Conservation (phyloP, 371 early-diverging fungal species). For the Polyrhizophydium stewartii region DNA sequence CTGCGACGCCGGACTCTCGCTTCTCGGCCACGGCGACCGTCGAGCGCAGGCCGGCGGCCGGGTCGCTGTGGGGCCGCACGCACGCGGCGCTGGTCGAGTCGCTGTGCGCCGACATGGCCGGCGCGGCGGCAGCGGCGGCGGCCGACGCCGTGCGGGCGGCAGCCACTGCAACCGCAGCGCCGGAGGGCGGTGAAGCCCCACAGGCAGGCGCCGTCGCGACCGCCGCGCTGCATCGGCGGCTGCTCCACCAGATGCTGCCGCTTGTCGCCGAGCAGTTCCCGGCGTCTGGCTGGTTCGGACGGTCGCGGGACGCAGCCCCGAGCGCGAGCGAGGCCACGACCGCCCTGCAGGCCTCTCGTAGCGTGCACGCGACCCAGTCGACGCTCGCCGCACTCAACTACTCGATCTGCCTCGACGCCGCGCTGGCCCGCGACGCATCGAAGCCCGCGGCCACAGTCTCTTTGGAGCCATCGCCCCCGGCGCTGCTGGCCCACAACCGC, state of each 20-base stretch:
- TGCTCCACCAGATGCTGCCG: slow-evolving; percentile 1
- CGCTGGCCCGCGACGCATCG: not conserved
- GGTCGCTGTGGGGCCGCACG: not conserved
- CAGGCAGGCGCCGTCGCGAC: not conserved
- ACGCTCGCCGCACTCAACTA: not conserved
- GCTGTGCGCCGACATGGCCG: not conserved
- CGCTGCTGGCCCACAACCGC: not conserved
- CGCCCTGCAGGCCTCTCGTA: not conserved
- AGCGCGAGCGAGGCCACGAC: not conserved
- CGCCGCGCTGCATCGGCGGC: not conserved
- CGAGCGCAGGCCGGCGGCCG: not conserved
- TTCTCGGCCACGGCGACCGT: not conserved
- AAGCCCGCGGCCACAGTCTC: not conserved
- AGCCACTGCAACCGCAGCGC: not conserved
- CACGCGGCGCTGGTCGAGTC: not conserved
- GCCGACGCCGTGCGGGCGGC: not conserved
- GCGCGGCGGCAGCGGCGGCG: not conserved
- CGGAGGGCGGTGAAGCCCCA: not conserved
- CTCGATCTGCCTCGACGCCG: not conserved
- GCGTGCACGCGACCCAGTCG: not conserved
- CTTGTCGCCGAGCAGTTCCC: not conserved
- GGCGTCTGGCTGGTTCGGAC: not conserved
- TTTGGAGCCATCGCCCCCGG: not conserved
- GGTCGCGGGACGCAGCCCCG: not conserved
- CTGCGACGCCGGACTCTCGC: not conserved